Base-by-base conservation (phyloP, 192 early-diverging fungal species). In the Backusella australiensis region DNA sequence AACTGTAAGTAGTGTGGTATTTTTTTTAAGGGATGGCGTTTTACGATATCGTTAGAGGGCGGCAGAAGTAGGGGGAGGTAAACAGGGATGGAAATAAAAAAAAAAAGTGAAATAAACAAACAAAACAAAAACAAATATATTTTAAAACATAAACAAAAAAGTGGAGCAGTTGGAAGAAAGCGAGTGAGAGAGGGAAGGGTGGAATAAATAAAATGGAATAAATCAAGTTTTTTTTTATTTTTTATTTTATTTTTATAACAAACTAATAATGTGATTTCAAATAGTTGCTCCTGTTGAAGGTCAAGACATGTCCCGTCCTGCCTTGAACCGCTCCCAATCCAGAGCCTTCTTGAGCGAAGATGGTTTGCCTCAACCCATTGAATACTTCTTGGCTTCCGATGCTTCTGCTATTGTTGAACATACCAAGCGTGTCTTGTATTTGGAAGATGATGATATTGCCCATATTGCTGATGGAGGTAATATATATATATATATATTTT, bases 391-490 rank as follows among this genome's bases (percentile, higher is more conserved):
- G 79, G 98, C 98, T 11, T 98, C 96, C 21, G 98, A 99, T 82
- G 93, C 98, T 32, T 94, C 95, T 29, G 98, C 98, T 67, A 94
- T 99, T 83, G 93, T 98, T 63, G 98, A 99, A 88, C 98, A 99
- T 87, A 99, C 98, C 80, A 98, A 97, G 88, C 93, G 94, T 52
- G 97, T 99, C 59, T 83, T 99, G 72, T 98, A 98, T 81, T 88
- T 99, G 70, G 96, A 98, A 85, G 98, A 99, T 85, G 96, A 98
- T 79, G 98, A 99, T 89, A 95, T 99, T 86, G 98, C 96, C 42
- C 95, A 98, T 86, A 96, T 99, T 79, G 81, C 85, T 79, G 90
- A 91, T 72, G 94, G 95, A 71, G 70, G 67, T n/a, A n/a, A n/a
- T n/a, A n/a, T n/a, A n/a, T n/a, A n/a, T n/a, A n/a, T n/a, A n/a